Evolutionary conservation across 2,329 filamentous ascomycete species (phyloP).

Genomic region (Nemania serpens): DNA sequence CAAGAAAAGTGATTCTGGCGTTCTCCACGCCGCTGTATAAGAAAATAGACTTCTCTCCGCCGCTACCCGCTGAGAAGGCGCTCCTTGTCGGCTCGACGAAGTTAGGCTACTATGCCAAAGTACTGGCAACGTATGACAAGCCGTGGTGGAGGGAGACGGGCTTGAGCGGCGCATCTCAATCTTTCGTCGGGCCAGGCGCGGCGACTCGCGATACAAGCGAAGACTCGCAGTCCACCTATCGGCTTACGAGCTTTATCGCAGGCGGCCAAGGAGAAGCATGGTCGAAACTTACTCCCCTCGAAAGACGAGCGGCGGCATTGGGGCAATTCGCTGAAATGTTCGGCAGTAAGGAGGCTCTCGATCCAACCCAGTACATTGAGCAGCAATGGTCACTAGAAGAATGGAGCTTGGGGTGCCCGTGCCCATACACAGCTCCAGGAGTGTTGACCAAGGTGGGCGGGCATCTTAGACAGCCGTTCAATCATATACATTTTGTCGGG

Average conservation of each 20-base stretch:
- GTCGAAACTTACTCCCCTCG: slow-evolving; percentile 31
- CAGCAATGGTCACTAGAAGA: slow-evolving; percentile 48
- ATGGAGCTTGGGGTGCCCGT: slow-evolving; percentile 47
- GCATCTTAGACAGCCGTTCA: slow-evolving; percentile 38
- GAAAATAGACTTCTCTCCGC: slow-evolving; percentile 53
- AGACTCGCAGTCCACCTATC: slow-evolving; percentile 38
- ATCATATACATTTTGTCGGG: slow-evolving; percentile 57
- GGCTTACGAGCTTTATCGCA: slow-evolving; percentile 48
- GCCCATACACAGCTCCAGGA: slow-evolving; percentile 44
- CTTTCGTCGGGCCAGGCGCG: slow-evolving; percentile 50
- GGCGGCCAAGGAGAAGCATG: slow-evolving; percentile 44
- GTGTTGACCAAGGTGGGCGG: slow-evolving; percentile 43
- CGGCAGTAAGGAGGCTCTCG: slow-evolving; percentile 16
- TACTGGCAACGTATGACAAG: slow-evolving; percentile 48
- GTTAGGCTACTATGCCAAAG: slow-evolving; percentile 57
- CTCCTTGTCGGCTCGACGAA: slow-evolving; percentile 42
- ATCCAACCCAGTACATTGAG: slow-evolving; percentile 42
- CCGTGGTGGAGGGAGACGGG: slow-evolving; percentile 47
- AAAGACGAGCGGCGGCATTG: slow-evolving; percentile 34
- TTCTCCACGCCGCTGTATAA: slow-evolving; percentile 53
- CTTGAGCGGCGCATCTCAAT: slow-evolving; percentile 52
- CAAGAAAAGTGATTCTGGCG: slow-evolving; percentile 53
- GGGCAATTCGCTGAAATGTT: slow-evolving; percentile 38
- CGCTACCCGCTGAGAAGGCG: slow-evolving; percentile 49
- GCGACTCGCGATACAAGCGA: slow-evolving; percentile 51